A percentile compares a stretch with the other conserved stretches of the same genome.
These are phyloP conservation scores for Lactarius indigo DNA, from an alignment of 768 basidiomycete species.

Conservation along the genomic window DNA sequence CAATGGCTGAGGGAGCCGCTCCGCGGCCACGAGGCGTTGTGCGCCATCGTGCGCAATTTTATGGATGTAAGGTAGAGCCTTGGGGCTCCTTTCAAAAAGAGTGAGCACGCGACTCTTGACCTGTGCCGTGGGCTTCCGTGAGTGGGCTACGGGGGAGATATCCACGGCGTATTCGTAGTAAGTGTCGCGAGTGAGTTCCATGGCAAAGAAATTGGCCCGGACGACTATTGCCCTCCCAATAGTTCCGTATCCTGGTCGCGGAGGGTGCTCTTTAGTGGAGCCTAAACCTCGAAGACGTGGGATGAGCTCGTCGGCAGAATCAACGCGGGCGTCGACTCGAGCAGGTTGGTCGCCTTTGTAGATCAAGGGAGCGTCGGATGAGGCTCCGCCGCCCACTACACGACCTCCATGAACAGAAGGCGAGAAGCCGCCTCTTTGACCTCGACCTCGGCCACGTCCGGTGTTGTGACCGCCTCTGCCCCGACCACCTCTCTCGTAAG, in stretches of 20 bases:
- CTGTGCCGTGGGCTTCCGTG: conserved; percentile 34
- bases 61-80: conserved; percentile 35
- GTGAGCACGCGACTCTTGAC: conserved; percentile 51
- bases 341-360: conserved; percentile 1
- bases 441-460: background rate
- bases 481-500: background rate
- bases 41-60: conserved; percentile 50
- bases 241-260: conserved; percentile 27
- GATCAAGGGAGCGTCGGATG: background rate
- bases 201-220: conserved; percentile 61
- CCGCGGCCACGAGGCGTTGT: conserved; percentile 40
- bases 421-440: background rate
- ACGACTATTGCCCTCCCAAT: conserved; percentile 41
- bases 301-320: background rate
- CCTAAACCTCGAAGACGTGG: background rate
- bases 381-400: background rate
- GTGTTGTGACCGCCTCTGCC: background rate
- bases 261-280: conserved; percentile 9
- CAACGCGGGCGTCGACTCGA: background rate
- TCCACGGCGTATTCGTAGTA: conserved; percentile 57
- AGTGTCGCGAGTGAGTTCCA: conserved; percentile 41
- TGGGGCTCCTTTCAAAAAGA: conserved; percentile 44
- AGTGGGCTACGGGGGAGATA: conserved; percentile 46
- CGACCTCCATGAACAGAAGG: background rate
- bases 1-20: conserved; percentile 38